Conservation (phyloP, 345 rosid species). For the Salix exigua region DNA sequence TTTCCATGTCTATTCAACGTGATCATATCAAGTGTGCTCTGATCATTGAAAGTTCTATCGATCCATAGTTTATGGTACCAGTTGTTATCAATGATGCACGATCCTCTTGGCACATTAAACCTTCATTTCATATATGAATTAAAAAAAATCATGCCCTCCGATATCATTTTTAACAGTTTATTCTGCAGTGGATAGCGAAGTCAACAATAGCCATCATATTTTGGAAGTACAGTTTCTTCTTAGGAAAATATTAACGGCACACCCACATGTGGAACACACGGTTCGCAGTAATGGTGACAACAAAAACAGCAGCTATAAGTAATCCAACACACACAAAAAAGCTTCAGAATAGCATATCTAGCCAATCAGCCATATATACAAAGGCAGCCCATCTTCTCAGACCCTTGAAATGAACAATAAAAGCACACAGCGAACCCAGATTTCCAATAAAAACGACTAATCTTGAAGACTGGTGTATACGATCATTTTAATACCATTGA, state of each 20-base stretch:
- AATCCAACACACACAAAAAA: neutral
- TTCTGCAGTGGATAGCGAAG: neutral
- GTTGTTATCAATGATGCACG: neutral
- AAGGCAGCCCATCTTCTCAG: constrained; percentile 7
- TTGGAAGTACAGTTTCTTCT: neutral
- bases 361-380: neutral
- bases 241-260: neutral
- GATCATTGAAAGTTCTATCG: neutral
- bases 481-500: constrained; percentile 48
- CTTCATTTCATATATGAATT: neutral
- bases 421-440: neutral
- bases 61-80: neutral
- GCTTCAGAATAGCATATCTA: neutral
- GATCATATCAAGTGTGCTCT: neutral
- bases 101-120: neutral
- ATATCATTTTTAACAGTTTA: neutral
- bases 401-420: neutral
- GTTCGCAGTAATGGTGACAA: neutral
- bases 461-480: neutral
- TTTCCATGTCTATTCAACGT: neutral
- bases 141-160: neutral
- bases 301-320: neutral
- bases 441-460: neutral
- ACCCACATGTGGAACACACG: neutral
- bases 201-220: neutral